Evolutionary conservation across 345 rosid species (phyloP).

Genomic region (Populus simonii): DNA sequence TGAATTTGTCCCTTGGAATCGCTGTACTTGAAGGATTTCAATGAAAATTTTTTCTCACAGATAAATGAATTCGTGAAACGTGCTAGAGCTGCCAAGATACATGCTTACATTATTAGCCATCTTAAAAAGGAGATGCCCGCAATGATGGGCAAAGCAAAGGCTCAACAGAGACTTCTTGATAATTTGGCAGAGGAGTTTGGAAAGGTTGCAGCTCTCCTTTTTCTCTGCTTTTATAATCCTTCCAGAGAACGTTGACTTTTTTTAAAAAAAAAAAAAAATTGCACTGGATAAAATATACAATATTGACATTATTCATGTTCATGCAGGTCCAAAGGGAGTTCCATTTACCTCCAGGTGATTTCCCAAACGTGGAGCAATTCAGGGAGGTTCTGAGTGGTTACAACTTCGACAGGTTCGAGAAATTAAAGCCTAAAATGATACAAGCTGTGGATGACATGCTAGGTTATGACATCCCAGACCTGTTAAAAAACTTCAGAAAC

Average conservation of each 20-base stretch:
- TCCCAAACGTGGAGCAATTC: slow-evolving; percentile 81
- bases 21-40: not conserved
- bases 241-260: not conserved
- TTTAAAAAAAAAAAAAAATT: too few species aligned
- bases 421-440: slow-evolving; percentile 83
- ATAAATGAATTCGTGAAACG: slow-evolving; percentile 95
- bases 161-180: slow-evolving; percentile 77
- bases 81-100: slow-evolving; percentile 94
- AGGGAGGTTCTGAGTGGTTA: slow-evolving; percentile 70
- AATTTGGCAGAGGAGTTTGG: slow-evolving; percentile 70
- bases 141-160: slow-evolving; percentile 86
- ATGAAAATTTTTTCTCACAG: slow-evolving; percentile 32
- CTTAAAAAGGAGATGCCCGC: slow-evolving; percentile 92
- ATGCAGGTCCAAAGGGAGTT: slow-evolving; percentile 79
- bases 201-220: slow-evolving; percentile 46
- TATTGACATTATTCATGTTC: not conserved
- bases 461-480: slow-evolving; percentile 85
- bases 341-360: slow-evolving; percentile 85
- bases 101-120: slow-evolving; percentile 83
- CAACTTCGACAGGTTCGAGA: slow-evolving; percentile 82
- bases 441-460: slow-evolving; percentile 90
- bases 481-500: slow-evolving; percentile 74
- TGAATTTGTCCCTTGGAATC: not conserved
- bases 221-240: not conserved
- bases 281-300: too few species aligned